These are phyloP conservation scores for Pistacia integerrima DNA, from an alignment of 345 rosid species.

Conservation along the genomic window DNA sequence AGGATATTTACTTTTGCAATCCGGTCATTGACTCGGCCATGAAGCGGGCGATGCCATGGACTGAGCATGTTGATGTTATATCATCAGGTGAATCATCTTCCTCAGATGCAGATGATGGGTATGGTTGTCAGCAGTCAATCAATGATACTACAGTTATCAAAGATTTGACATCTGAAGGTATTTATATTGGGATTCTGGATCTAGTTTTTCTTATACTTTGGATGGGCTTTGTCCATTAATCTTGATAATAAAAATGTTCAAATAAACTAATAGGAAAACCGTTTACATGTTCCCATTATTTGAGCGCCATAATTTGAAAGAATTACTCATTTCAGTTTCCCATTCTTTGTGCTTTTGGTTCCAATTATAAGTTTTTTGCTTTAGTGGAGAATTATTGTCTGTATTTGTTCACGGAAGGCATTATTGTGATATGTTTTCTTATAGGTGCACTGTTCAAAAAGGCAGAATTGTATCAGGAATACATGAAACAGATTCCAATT, in stretches of 20 bases:
- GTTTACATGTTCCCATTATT: not conserved
- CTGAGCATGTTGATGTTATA: slow-evolving; percentile 50
- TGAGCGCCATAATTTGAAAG: not conserved
- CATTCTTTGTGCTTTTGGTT: slow-evolving; percentile 1
- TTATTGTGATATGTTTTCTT: slow-evolving; percentile 14
- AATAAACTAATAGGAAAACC: not conserved
- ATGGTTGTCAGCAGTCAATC: slow-evolving; percentile 18
- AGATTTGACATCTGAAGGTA: slow-evolving; percentile 53
- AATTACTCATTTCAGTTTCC: not conserved
- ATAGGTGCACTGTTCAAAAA: slow-evolving; percentile 45
- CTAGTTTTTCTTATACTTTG: not conserved
- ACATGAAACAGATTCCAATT: slow-evolving; percentile 68
- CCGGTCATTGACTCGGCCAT: slow-evolving; percentile 21
- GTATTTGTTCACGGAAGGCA: not conserved
- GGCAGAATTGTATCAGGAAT: slow-evolving; percentile 83
- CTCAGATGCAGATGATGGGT: slow-evolving; percentile 38
- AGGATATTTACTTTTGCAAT: not conserved
- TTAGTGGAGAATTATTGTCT: not conserved
- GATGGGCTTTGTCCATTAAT: not conserved
- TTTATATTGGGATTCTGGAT: slow-evolving; percentile 2
- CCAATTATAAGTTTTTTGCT: not conserved
- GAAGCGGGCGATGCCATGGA: slow-evolving; percentile 57
- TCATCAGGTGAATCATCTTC: slow-evolving; percentile 61
- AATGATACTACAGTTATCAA: slow-evolving; percentile 12
- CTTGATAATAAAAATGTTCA: not conserved